Percentiles rank a stretch among this genome's conserved stretches.
phyloP scores from a whole-genome alignment of 768 basidiomycete species.

The Rhizopogon rudus region DNA sequence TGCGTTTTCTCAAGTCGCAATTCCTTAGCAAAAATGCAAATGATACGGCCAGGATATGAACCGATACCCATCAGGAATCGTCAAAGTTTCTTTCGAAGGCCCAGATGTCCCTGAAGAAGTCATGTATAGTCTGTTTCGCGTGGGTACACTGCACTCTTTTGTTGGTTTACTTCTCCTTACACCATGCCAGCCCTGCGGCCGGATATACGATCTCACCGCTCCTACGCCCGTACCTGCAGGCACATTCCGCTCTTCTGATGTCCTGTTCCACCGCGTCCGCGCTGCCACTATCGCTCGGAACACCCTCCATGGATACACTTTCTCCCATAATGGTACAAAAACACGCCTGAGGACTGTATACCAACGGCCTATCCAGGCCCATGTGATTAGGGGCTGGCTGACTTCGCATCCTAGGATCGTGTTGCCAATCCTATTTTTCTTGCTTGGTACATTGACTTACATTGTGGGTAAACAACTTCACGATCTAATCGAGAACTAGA shows the following conservation, averaged over 20 bases:
- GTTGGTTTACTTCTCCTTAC: neutral
- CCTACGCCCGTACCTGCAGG: slow-evolving; percentile 64
- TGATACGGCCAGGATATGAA: slow-evolving; percentile 65
- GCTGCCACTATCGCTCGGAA: slow-evolving; percentile 83
- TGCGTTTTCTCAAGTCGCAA: slow-evolving; percentile 21
- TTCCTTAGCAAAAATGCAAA: slow-evolving; percentile 4
- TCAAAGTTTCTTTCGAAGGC: slow-evolving; percentile 85
- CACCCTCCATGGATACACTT: slow-evolving; percentile 58
- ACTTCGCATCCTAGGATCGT: slow-evolving; percentile 82
- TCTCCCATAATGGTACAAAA: slow-evolving; percentile 24
- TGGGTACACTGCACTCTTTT: slow-evolving; percentile 29
- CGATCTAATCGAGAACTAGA: neutral
- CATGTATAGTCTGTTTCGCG: slow-evolving; percentile 74
- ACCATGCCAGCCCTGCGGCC: slow-evolving; percentile 67
- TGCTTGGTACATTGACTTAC: slow-evolving; percentile 88
- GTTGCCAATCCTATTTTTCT: slow-evolving; percentile 75
- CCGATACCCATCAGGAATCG: slow-evolving; percentile 65
- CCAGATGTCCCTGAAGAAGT: slow-evolving; percentile 80
- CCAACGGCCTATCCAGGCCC: slow-evolving; percentile 59
- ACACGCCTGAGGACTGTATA: slow-evolving; percentile 54
- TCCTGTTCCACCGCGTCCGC: slow-evolving; percentile 58
- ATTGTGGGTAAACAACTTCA: slow-evolving; percentile 46
- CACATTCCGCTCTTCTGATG: slow-evolving; percentile 55
- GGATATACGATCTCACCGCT: slow-evolving; percentile 59
- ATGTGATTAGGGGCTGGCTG: slow-evolving; percentile 73